Evolutionary conservation across 805 yeast genomes (phyloP).

Genomic region (Wickerhamomyces kurtzmanii): DNA sequence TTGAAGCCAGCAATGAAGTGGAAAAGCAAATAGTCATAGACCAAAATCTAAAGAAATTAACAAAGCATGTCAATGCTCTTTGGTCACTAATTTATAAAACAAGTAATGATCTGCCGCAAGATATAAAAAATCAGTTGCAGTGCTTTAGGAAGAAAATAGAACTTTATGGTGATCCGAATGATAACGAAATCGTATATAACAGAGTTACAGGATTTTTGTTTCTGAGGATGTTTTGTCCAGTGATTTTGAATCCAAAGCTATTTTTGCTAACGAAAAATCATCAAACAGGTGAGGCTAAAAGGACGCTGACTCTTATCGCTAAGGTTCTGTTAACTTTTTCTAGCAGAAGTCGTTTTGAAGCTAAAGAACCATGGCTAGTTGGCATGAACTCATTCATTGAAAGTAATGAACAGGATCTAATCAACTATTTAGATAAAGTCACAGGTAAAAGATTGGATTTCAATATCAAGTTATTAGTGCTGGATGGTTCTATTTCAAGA

Average conservation of each 20-base stretch:
- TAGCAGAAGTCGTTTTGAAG: conserved; percentile 63
- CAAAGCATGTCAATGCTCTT: conserved; percentile 39
- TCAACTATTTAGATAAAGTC: conserved; percentile 62
- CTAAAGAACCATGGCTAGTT: conserved; percentile 75
- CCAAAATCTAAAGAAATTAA: conserved; percentile 38
- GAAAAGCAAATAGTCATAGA: conserved; percentile 30
- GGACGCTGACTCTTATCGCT: conserved; percentile 75
- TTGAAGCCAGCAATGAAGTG: conserved; percentile 24
- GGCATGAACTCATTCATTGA: conserved; percentile 61
- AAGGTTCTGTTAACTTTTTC: conserved; percentile 74
- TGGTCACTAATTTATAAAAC: conserved; percentile 63
- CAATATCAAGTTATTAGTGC: conserved; percentile 43
- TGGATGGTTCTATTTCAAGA: conserved; percentile 46
- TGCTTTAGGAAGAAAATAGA: conserved; percentile 58
- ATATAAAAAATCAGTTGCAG: conserved; percentile 54
- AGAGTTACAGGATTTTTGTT: conserved; percentile 80
- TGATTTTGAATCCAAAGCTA: conserved; percentile 80
- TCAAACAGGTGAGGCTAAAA: conserved; percentile 60
- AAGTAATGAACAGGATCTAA: conserved; percentile 44
- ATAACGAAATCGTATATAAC: conserved; percentile 42
- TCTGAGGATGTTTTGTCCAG: conserved; percentile 82
- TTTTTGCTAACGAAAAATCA: conserved; percentile 65
- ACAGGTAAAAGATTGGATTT: conserved; percentile 65
- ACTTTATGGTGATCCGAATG: conserved; percentile 45
- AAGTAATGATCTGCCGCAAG: conserved; percentile 64